These are phyloP conservation scores for Perkinsela sp. DNA, from an alignment of 208 protist species.

Conservation along the genomic window DNA sequence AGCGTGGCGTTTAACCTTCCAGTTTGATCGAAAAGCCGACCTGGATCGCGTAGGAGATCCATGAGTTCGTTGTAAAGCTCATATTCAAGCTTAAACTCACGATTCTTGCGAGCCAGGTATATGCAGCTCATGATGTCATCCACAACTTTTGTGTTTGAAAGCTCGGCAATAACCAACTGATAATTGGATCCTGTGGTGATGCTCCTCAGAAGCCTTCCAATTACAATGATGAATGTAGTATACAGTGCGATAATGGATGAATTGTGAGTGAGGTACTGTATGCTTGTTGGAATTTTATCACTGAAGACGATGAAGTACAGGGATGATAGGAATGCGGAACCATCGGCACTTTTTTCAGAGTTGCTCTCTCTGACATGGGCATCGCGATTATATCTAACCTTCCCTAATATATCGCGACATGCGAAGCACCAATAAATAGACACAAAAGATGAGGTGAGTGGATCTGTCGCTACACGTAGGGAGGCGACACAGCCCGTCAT, in stretches of 20 bases:
- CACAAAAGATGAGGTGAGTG: not conserved
- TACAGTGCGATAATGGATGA: constrained; percentile 40
- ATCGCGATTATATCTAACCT: not conserved
- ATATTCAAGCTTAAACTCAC: constrained; percentile 20
- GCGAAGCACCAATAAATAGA: constrained; percentile 21
- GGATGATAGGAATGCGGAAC: not conserved
- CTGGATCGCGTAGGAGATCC: constrained; percentile 20
- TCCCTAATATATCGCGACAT: constrained; percentile 10
- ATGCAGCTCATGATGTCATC: constrained; percentile 4
- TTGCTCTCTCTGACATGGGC: not conserved
- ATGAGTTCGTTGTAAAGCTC: constrained; percentile 30
- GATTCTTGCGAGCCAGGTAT: constrained; percentile 6
- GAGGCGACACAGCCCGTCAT: not conserved
- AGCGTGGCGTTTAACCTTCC: constrained; percentile 7
- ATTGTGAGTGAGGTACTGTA: constrained; percentile 8
- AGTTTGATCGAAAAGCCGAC: constrained; percentile 10
- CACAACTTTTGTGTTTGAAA: constrained; percentile 3
- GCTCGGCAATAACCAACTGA: constrained; percentile 4
- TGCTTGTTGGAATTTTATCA: constrained; percentile 13
- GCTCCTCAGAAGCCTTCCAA: constrained; percentile 22
- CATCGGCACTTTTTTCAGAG: not conserved
- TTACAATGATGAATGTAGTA: constrained; percentile 41
- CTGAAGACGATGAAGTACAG: constrained; percentile 24
- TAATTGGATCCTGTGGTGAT: constrained; percentile 17
- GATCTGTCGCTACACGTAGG: not conserved